These are phyloP conservation scores for Reticulascus tulasneorum DNA, from an alignment of 2,329 filamentous ascomycete genomes.

Conservation along the genomic window DNA sequence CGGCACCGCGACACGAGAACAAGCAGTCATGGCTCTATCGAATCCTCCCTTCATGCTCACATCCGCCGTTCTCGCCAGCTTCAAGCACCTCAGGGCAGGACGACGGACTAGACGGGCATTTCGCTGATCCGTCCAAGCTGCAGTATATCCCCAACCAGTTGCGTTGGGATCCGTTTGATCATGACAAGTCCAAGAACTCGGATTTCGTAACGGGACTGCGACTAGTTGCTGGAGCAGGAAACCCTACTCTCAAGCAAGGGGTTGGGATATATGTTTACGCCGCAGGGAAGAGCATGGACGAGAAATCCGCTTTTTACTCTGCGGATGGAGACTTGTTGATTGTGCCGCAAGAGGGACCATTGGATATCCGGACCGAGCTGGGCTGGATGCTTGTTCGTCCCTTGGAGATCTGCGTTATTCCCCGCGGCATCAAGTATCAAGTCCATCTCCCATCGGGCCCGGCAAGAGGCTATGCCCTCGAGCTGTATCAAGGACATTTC, in stretches of 20 bases:
- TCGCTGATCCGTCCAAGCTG: slow-evolving; percentile 40
- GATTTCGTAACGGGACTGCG: slow-evolving; percentile 58
- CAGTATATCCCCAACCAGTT: slow-evolving; percentile 78
- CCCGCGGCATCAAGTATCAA: slow-evolving; percentile 69
- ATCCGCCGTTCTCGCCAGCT: slow-evolving; percentile 51
- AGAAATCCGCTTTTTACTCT: slow-evolving; percentile 75
- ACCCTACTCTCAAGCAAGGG: slow-evolving; percentile 73
- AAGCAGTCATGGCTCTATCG: slow-evolving; percentile 71
- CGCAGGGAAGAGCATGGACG: slow-evolving; percentile 72
- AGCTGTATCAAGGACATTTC: slow-evolving; percentile 71
- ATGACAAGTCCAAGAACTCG: slow-evolving; percentile 52
- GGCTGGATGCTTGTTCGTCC: slow-evolving; percentile 71
- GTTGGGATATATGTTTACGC: slow-evolving; percentile 79
- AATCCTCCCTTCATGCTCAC: slow-evolving; percentile 60
- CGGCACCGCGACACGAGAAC: slow-evolving; percentile 64
- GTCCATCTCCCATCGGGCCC: slow-evolving; percentile 61
- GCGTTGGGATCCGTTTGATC: slow-evolving; percentile 73
- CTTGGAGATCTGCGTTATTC: slow-evolving; percentile 74
- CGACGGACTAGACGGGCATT: slow-evolving; percentile 4
- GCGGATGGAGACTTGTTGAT: slow-evolving; percentile 77
- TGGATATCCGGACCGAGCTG: slow-evolving; percentile 76
- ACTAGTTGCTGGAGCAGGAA: slow-evolving; percentile 73
- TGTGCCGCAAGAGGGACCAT: slow-evolving; percentile 67
- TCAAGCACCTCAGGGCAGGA: slow-evolving; percentile 19
- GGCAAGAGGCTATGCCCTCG: slow-evolving; percentile 69